Percentiles rank a stretch among this genome's conserved stretches.
phyloP scores from a whole-genome alignment of 345 rosid genomes.

The Turritis glabra region DNA sequence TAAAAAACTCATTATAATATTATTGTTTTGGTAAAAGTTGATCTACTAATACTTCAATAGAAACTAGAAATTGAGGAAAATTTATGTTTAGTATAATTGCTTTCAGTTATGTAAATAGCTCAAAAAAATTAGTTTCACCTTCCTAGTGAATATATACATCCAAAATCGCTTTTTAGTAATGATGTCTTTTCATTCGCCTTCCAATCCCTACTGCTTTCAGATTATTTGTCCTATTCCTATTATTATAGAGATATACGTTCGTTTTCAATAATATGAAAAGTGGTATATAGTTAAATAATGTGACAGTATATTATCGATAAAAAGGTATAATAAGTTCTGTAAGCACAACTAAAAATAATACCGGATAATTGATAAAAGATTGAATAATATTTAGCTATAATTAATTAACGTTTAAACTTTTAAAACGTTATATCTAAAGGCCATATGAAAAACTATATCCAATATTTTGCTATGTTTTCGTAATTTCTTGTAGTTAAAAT shows the following conservation, averaged over 20 bases:
- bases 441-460: not conserved
- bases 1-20: no score
- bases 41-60: not conserved
- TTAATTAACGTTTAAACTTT: not conserved
- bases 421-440: not conserved
- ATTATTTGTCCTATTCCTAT: constrained; percentile 42
- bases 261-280: not conserved
- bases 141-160: constrained; percentile 16
- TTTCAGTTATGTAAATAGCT: not conserved
- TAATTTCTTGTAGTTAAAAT: not conserved
- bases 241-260: not conserved
- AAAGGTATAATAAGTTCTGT: not conserved
- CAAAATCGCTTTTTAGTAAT: constrained; percentile 34
- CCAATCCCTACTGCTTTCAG: constrained; percentile 23
- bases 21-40: not conserved
- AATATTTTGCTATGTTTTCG: not conserved
- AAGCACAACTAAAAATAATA: not conserved
- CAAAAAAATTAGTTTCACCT: no score
- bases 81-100: not conserved
- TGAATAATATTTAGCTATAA: not conserved
- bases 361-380: not conserved
- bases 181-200: constrained; percentile 34
- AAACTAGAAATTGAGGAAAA: not conserved
- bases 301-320: not conserved
- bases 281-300: not conserved